Conservation (phyloP, 352 stramenopile species). For the Phytophthora europaea region DNA sequence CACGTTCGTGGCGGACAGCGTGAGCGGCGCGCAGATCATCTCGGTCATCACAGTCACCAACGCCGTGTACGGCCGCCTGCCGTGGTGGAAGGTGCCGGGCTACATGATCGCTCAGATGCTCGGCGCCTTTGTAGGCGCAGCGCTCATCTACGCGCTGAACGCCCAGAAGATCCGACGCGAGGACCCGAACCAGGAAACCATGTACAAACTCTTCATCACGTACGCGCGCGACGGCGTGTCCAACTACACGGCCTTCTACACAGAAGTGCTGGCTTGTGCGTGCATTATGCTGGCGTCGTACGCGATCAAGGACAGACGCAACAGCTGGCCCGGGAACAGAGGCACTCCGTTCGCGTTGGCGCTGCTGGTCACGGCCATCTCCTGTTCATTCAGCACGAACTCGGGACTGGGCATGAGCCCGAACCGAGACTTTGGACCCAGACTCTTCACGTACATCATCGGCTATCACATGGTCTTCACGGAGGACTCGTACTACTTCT, state of each 20-base stretch:
- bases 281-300: conserved; percentile 45
- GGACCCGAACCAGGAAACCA: conserved; percentile 34
- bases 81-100: conserved; percentile 56
- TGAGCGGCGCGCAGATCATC: conserved; percentile 68
- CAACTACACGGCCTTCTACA: conserved; percentile 42
- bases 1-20: conserved; percentile 49
- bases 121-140: conserved; percentile 33
- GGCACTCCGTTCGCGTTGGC: conserved; percentile 40
- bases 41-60: conserved; percentile 61
- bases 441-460: conserved; percentile 41
- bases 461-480: conserved; percentile 57
- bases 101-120: conserved; percentile 54
- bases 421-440: conserved; percentile 59
- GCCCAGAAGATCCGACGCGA: conserved; percentile 34
- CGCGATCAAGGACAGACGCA: conserved; percentile 34
- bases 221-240: conserved; percentile 32
- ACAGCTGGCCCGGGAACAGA: conserved; percentile 33
- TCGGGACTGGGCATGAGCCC: conserved; percentile 59
- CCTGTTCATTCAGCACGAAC: conserved; percentile 51
- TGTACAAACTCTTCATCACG: conserved; percentile 42
- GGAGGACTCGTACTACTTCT: conserved; percentile 48
- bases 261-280: conserved; percentile 38
- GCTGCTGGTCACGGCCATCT: conserved; percentile 49
- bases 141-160: conserved; percentile 41
- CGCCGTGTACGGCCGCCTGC: conserved; percentile 50